Evolutionary conservation across 805 yeast species (phyloP), one percentile per base, ranked within the genome.

Genomic region (Metschnikowia reukaufii): DNA sequence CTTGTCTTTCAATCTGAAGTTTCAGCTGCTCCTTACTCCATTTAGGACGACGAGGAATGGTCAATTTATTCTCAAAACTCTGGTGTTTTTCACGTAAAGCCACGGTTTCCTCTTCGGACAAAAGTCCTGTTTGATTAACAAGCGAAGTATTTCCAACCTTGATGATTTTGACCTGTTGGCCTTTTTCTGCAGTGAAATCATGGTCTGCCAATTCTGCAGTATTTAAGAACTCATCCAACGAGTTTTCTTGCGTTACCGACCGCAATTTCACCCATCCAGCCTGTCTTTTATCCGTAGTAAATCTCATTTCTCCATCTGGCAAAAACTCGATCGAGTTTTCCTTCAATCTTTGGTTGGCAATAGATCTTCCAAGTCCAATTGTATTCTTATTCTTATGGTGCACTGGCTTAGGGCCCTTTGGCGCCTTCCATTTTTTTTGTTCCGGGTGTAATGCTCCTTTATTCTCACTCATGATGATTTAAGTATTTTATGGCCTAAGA

Each of bases 191-290:
- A 7, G 96, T 83, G 70, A 94, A 94, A 70, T 94, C 98, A 17
- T 92, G 90, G 62, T 90, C 96, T 2, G 97, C 97, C 48, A 94
- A 78, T 65, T 89, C 96, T 1, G 99, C 99, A 6, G 97, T 92
- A 61, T 84, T 86, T 60, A 94, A 78, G 66, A 94, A 91, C 68
- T 94, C 99, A 68, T 94, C 98, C 47, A 94, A 69, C 1, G 97
- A 85, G 56, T 86, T 81, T 65, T 94, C 98, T 60, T 94, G 98
- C 0, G 98, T 94, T 13, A 94, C 95, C 2, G 97, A 90, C 63
- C 94, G 81, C 61, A 94, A 71, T 54, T 90, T 88, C 42, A 88
- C 95, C 95, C 96, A 89, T 51, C 77, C 79, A 12, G 89, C 95
- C 62, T 88, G 95, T 56, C 81, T 87, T 56, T 84, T 84, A 52